Conservation (phyloP, 495 filamentous ascomycete species). For the Melanomma pulvis-pyrius region DNA sequence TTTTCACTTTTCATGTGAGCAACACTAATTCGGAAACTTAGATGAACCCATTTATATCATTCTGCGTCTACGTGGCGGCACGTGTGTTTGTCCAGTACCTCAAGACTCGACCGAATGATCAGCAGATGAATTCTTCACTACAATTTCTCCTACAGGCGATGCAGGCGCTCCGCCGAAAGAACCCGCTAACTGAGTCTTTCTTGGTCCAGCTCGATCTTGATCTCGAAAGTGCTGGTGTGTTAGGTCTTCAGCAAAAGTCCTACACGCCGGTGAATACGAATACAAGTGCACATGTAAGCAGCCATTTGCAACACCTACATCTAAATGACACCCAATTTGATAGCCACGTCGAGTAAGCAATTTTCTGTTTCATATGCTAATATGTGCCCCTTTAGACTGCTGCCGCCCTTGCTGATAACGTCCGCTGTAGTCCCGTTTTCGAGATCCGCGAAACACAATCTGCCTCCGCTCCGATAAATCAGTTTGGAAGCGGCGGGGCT, state of each 20-base stretch:
- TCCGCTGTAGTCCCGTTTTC: slow-evolving; percentile 35
- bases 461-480: slow-evolving; percentile 28
- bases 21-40: slow-evolving; percentile 46
- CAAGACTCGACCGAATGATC: slow-evolving; percentile 83
- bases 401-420: slow-evolving; percentile 29
- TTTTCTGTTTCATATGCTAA: slow-evolving; percentile 15
- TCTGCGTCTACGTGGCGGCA: slow-evolving; percentile 92
- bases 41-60: slow-evolving; percentile 97
- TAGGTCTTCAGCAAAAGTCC: slow-evolving; percentile 23
- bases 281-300: slow-evolving; percentile 18
- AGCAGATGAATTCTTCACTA: slow-evolving; percentile 77
- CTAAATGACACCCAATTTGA: neutral
- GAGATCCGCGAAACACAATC: slow-evolving; percentile 38
- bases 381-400: slow-evolving; percentile 7
- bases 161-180: slow-evolving; percentile 82
- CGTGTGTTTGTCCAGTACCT: slow-evolving; percentile 95
- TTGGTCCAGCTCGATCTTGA: slow-evolving; percentile 92
- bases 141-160: slow-evolving; percentile 89
- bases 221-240: slow-evolving; percentile 62
- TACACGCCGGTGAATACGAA: slow-evolving; percentile 8
- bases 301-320: neutral
- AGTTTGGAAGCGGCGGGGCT: slow-evolving; percentile 2
- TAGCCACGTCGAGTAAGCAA: slow-evolving; percentile 9
- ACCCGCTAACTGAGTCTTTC: slow-evolving; percentile 93
- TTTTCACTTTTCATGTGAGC: neutral